Percentiles rank a stretch among this genome's conserved stretches.
These are phyloP conservation scores for Spizellomyces punctatus DNA, from an alignment of 192 early-diverging fungal species.

Conservation along the genomic window DNA sequence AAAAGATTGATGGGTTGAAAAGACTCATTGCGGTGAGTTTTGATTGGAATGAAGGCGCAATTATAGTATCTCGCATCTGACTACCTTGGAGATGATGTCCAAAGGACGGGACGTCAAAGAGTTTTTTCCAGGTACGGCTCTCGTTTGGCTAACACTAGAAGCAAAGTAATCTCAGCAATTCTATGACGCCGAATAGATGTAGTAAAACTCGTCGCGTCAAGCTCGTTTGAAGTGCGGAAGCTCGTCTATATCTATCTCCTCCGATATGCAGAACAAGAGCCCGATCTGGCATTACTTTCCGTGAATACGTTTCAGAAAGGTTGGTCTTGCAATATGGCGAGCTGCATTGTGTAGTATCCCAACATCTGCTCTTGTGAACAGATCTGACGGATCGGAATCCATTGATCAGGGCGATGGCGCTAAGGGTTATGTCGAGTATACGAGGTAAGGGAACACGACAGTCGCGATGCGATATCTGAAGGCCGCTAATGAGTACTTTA, in stretches of 20 bases:
- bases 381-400: slow-evolving; percentile 92
- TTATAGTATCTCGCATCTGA: neutral
- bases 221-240: slow-evolving; percentile 85
- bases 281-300: slow-evolving; percentile 90
- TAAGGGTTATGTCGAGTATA: slow-evolving; percentile 95
- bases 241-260: slow-evolving; percentile 96
- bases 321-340: slow-evolving; percentile 17
- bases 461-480: slow-evolving; percentile 17
- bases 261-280: slow-evolving; percentile 95
- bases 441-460: slow-evolving; percentile 43
- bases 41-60: neutral
- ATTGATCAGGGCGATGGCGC: slow-evolving; percentile 91
- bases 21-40: slow-evolving; percentile 70
- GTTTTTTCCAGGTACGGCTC: slow-evolving; percentile 63
- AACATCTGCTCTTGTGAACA: slow-evolving; percentile 15
- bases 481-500: slow-evolving; percentile 8
- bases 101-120: slow-evolving; percentile 88
- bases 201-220: slow-evolving; percentile 95
- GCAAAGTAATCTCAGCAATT: neutral
- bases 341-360: slow-evolving; percentile 12
- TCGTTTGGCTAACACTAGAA: neutral
- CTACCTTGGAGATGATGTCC: slow-evolving; percentile 70
- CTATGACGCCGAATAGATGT: slow-evolving; percentile 56
- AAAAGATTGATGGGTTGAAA: slow-evolving; percentile 91
- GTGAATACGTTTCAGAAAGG: slow-evolving; percentile 97